Evolutionary conservation across 108 stramenopile genomes (phyloP), one percentile per base, ranked within the genome.

Genomic region (Cyclostephanos tholiformis): DNA sequence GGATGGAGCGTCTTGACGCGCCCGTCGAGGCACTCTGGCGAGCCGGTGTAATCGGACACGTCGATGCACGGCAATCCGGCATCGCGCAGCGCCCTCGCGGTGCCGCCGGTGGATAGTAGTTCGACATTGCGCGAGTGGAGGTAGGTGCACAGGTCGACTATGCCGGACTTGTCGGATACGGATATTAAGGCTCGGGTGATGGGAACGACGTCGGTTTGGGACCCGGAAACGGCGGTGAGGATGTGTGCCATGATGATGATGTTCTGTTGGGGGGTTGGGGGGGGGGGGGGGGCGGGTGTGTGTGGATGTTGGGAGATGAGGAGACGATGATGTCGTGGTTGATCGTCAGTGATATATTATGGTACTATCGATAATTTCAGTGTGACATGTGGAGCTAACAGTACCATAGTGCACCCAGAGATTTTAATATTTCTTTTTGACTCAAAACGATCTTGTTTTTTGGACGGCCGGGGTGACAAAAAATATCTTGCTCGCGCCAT

Each of bases 1-100:
- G 99, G 97, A 80, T 99, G 99, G 43, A 99, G 84, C 2, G 99
- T 98, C 86, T 99, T 99, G 80, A 99, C 99, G 27, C 99, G 92
- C 30, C 99, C 99, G 71, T 98, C 99, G 55, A 99, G 75, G 70
- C 97, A 98, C 84, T 99, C 97, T 23, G 91, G 93, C 19, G 89
- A 86, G 13, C 86, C 88, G 32, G 99, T 99, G 76, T 96, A 96
- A 9, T 99, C 99, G 32, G 85, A 72, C 16, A 99, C 97, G 75
- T 98, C 96, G 53, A 71, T 88, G 62, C 95, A 93, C 17, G 75
- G 69, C 23, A 98, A 72, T 10, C 97, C 97, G 48, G 97, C 95
- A 0, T 94, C 92, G 27, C 94, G 86, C 48, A 96, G 75, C 44
- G 66, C 78, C 72, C 86, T 90, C 58, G 97, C 97, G 17, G 99